Percentiles rank a stretch among this genome's conserved stretches.
Evolutionary conservation across 139 green algal genomes (phyloP).

Genomic region (Chlamydomonas sp.): DNA sequence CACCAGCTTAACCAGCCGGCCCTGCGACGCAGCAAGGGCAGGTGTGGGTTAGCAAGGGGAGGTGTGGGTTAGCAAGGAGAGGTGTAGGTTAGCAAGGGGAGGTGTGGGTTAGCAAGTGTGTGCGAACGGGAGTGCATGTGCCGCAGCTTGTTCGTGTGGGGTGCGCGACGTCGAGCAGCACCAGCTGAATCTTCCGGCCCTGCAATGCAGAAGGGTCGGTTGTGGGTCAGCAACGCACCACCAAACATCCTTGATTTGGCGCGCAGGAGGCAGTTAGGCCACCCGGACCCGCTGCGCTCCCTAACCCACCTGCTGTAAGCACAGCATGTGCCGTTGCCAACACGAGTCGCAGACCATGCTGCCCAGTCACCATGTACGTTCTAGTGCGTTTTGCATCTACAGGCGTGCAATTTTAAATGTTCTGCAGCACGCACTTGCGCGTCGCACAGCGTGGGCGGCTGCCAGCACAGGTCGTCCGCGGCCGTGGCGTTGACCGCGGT

Average conservation of each 20-base stretch:
- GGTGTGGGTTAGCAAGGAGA: neutral
- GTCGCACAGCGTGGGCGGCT: slow-evolving; percentile 30
- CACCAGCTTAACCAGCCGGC: slow-evolving; percentile 28
- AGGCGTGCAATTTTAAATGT: neutral
- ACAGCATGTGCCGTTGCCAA: neutral
- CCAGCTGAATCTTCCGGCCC: too few relatives aligned
- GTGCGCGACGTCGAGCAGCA: neutral
- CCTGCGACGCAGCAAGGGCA: neutral
- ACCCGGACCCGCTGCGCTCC: neutral
- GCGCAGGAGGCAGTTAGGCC: neutral
- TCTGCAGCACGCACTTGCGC: neutral
- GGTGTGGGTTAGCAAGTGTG: neutral
- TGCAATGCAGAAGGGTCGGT: too few relatives aligned
- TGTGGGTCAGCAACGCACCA: too few relatives aligned
- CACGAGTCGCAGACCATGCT: neutral
- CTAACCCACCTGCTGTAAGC: neutral
- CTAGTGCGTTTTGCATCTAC: neutral
- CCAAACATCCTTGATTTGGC: too few relatives aligned
- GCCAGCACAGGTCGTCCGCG: slow-evolving; percentile 12
- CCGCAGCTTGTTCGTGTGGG: neutral
- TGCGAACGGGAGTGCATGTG: neutral
- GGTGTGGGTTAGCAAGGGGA: neutral
- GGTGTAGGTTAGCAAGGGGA: neutral
- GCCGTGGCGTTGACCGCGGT: slow-evolving; percentile 7
- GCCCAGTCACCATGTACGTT: neutral